These are phyloP conservation scores for Puccinia polysora DNA, from an alignment of 1,284 basidiomycete genomes.

Conservation along the genomic window DNA sequence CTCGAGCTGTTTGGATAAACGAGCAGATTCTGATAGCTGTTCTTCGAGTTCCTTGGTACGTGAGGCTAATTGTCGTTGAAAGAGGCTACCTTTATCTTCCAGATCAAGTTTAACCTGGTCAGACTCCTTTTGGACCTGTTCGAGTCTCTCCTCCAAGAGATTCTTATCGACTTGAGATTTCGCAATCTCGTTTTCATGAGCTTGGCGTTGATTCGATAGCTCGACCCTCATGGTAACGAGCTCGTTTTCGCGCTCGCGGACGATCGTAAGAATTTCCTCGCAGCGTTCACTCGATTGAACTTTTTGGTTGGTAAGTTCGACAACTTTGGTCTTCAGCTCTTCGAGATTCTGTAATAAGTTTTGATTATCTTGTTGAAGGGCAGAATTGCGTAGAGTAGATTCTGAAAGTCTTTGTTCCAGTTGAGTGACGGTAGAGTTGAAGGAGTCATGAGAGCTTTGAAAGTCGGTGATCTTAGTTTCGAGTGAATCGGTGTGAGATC, in stretches of 20 bases:
- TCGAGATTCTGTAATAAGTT: constrained; percentile 37
- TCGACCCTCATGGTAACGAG: constrained; percentile 19
- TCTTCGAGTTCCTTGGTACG: constrained; percentile 19
- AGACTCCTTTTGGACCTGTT: not conserved
- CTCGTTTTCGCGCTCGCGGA: constrained; percentile 32
- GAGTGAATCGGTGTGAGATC: constrained; percentile 26
- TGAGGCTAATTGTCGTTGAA: constrained; percentile 6
- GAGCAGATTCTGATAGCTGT: constrained; percentile 10
- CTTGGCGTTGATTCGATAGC: constrained; percentile 23
- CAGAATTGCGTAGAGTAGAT: constrained; percentile 13
- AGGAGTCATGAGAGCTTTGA: constrained; percentile 2
- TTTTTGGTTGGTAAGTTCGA: constrained; percentile 31
- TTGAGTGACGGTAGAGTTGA: constrained; percentile 14
- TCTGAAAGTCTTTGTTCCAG: constrained; percentile 23
- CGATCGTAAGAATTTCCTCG: constrained; percentile 28
- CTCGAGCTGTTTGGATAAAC: constrained; percentile 16
- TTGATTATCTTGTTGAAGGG: constrained; percentile 41
- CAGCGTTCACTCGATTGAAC: constrained; percentile 27
- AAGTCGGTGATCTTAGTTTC: constrained; percentile 26
- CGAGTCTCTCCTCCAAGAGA: constrained; percentile 8
- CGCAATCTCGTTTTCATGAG: constrained; percentile 12
- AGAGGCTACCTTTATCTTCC: not conserved
- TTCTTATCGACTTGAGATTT: not conserved
- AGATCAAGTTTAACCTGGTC: constrained; percentile 15
- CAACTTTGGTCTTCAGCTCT: constrained; percentile 17